Conservation (phyloP, 2,329 filamentous ascomycete genomes). For the Cryphonectria japonica region DNA sequence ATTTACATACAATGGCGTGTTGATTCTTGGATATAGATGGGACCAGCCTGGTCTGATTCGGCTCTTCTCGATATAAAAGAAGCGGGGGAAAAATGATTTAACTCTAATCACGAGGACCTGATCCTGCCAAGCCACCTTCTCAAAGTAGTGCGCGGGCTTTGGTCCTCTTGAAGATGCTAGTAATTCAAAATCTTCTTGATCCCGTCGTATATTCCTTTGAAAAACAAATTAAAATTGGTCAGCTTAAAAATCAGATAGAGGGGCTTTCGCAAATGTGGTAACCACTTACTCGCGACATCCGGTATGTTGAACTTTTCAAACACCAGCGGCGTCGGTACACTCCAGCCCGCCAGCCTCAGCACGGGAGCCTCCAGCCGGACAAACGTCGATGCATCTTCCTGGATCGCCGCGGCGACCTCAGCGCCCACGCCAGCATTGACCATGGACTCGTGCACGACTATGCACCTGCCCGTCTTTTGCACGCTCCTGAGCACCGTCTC, state of each 20-base stretch:
- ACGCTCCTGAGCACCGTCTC: constrained; percentile 80
- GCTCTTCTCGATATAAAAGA: background rate
- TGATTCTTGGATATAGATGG: background rate
- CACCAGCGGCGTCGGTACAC: constrained; percentile 76
- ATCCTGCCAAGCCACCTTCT: background rate
- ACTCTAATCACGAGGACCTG: background rate
- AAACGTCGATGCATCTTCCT: constrained; percentile 77
- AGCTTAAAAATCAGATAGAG: constrained; percentile 30
- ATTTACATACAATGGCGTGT: background rate
- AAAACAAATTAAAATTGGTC: constrained; percentile 28
- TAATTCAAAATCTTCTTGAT: constrained; percentile 71
- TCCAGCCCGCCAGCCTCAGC: constrained; percentile 85
- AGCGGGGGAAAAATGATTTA: background rate
- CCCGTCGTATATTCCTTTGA: constrained; percentile 69
- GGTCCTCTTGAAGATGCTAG: constrained; percentile 39
- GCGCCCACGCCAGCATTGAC: constrained; percentile 87
- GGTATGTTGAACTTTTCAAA: constrained; percentile 84
- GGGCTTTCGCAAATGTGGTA: constrained; percentile 2
- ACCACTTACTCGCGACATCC: constrained; percentile 79
- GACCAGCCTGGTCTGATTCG: background rate
- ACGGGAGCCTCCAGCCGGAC: constrained; percentile 83
- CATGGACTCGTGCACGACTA: constrained; percentile 93
- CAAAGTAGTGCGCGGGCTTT: background rate
- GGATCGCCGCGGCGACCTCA: constrained; percentile 85
- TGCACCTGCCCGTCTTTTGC: constrained; percentile 80